These are phyloP conservation scores for Letharia lupina DNA, from an alignment of 495 filamentous ascomycete genomes.

Conservation along the genomic window DNA sequence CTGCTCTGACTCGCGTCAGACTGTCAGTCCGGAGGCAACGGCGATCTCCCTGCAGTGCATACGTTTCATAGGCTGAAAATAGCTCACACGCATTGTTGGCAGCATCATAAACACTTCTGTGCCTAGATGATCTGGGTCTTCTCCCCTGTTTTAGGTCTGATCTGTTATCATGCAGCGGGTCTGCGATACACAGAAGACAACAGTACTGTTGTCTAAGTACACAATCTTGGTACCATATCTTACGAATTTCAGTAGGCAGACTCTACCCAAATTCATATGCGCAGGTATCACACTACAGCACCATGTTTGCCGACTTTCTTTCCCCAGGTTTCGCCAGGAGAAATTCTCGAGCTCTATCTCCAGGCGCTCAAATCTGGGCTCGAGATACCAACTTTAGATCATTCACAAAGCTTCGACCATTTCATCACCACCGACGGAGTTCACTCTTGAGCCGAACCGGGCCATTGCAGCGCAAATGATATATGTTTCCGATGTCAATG, in stretches of 20 bases:
- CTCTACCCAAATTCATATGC: not conserved
- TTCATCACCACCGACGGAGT: not conserved
- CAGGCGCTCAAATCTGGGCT: slow-evolving; percentile 10
- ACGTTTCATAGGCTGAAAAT: slow-evolving; percentile 12
- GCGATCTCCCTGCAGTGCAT: not conserved
- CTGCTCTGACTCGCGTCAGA: not conserved
- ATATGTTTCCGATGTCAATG: not conserved
- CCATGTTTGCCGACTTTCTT: not conserved
- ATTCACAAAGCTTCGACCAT: not conserved
- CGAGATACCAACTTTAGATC: not conserved
- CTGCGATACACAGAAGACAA: not conserved
- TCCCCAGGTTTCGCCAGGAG: slow-evolving; percentile 17
- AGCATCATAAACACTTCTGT: too few relatives aligned
- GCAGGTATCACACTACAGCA: not conserved
- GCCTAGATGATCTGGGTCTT: not conserved
- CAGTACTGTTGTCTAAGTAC: not conserved
- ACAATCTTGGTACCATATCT: not conserved
- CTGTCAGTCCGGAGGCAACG: too few relatives aligned
- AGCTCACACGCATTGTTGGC: not conserved
- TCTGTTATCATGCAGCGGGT: not conserved
- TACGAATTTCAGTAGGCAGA: not conserved
- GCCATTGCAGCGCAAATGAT: slow-evolving; percentile 12
- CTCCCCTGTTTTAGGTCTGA: not conserved
- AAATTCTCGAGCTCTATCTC: slow-evolving; percentile 1
- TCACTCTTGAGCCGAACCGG: not conserved